Base-by-base conservation (phyloP, 192 early-diverging fungal genomes). In the Chytriomyces confervae region DNA sequence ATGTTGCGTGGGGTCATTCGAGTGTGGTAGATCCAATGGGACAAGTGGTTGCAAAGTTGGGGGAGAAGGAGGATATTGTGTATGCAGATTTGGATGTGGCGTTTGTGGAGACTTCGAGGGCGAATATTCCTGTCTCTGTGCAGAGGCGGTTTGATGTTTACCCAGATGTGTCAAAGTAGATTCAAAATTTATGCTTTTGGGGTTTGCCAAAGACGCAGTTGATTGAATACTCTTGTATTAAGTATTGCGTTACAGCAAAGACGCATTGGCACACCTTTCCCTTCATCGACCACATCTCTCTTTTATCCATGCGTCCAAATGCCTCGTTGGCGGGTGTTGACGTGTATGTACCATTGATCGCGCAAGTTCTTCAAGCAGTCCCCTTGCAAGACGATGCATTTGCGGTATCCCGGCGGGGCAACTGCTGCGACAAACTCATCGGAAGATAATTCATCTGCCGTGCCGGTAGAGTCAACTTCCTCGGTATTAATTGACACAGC, bases 1-100 rank as follows among this genome's bases (percentile, higher is more conserved):
- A 99, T 83, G 87, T 92, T 45, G 95, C 97, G 7, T 99, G 93
- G 92, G 97, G 97, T 27, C 95, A 99, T 82, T 97, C 95, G 7
- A 92, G 92, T 3, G 83, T 98, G 44, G 94, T 97, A 8, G 91
- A 94, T 81, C 96, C 97, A 63, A 90, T 84, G 81, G 95, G 93
- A 10, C 70, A 76, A 27, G 89, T 97, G 5, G 29, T 95, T 27
- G 92, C 90, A 4, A 95, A 91, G 9, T 88, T 86, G 23, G 93
- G 91, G 5, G 92, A 95, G 45, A 80, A 84, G 4, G 93, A 96
- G 66, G 89, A 80, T 49, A 96, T 94, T 63, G 90, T 96, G 6
- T 94, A 95, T 81, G 92, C 90, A 46, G 91, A 94, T 29, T 81
- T 95, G 57, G 94, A 95, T 77, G 75, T 88, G 50, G 79, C 77